Base-by-base conservation (phyloP, 1,284 basidiomycete species). In the Fomitiporia mediterranea region DNA sequence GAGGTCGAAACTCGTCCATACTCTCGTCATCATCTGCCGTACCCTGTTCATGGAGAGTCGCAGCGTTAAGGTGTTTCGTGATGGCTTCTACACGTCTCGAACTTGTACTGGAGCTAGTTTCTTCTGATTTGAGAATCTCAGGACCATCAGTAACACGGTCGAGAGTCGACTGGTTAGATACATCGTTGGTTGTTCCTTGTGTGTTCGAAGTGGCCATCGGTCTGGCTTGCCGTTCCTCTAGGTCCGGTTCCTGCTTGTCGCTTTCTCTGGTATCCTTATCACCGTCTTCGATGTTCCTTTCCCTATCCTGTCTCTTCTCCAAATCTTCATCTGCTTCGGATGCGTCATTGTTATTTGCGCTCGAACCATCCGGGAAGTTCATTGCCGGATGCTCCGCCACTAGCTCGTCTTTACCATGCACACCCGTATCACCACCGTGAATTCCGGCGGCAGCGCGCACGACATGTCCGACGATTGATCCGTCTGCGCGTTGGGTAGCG, bases 1-100 rank as follows among this genome's bases (percentile, higher is more conserved):
- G 77, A 9, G 81, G 80, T 38, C 69, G 66, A 69, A 81, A 82
- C 39, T 74, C 70, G 43, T 65, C 62, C n/a, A 53, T 39, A 30
- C 23, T 23, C 13, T 53, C 50, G 11, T 55, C 53, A 47, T 59
- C 57, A 5, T 43, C 37, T 17, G 50, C 55, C 8, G 49, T 57
- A 17, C 49, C 58, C 13, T 39, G 25, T 25, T 21, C 25, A 11
- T 53, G n/a, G 7, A 43, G n/a, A 17, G 19, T 58, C 6, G 19
- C n/a, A 13, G 50, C 56, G 28, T 60, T 60, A 2, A 60, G 56
- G 25, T 54, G 59, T 35, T 32, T 44, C 21, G 59, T 58, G 51
- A 60, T 58, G 13, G 43, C 46, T 38, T 35, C 51, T 7, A 51
- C 44, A 28, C 56, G 56, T n/a, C 38, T 48, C 15, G n/a, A 23